Percentiles rank a stretch among this genome's conserved stretches.
phyloP scores from a whole-genome alignment of 495 filamentous ascomycete species.

The Elasticomyces elasticus region DNA sequence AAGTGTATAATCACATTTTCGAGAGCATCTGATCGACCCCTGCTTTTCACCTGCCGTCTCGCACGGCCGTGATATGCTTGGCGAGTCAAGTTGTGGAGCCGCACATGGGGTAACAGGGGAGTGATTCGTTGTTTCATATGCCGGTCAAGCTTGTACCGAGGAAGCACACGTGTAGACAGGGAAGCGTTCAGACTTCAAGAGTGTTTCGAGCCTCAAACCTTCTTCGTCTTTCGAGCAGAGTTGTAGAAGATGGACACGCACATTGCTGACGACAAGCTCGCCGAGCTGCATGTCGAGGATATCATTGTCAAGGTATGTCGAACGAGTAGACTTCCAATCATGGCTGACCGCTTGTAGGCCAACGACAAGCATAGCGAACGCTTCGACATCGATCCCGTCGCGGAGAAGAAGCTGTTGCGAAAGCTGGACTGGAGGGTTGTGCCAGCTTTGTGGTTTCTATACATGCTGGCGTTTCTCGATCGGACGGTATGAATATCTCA shows the following conservation, averaged over 20 bases:
- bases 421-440: constrained; percentile 26
- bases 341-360: constrained; percentile 1
- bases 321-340: not conserved
- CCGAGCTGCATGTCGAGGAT: constrained; percentile 17
- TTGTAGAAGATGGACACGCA: constrained; percentile 12
- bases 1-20: too few relatives aligned
- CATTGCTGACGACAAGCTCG: constrained; percentile 18
- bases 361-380: constrained; percentile 6
- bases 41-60: too few relatives aligned
- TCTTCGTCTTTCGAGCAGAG: not conserved
- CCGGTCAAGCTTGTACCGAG: too few relatives aligned
- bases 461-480: constrained; percentile 39
- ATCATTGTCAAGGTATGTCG: constrained; percentile 4
- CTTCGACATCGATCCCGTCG: constrained; percentile 22
- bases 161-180: too few relatives aligned
- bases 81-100: too few relatives aligned
- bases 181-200: not conserved
- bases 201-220: not conserved
- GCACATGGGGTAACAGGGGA: too few relatives aligned
- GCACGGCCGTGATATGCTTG: not conserved
- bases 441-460: constrained; percentile 38
- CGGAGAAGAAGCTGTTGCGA: constrained; percentile 26
- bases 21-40: too few relatives aligned
- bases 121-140: too few relatives aligned
- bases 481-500: constrained; percentile 41